These are phyloP conservation scores for Vaccinium corymbosum DNA, from an alignment of 148 eudicot genomes.

Conservation along the genomic window DNA sequence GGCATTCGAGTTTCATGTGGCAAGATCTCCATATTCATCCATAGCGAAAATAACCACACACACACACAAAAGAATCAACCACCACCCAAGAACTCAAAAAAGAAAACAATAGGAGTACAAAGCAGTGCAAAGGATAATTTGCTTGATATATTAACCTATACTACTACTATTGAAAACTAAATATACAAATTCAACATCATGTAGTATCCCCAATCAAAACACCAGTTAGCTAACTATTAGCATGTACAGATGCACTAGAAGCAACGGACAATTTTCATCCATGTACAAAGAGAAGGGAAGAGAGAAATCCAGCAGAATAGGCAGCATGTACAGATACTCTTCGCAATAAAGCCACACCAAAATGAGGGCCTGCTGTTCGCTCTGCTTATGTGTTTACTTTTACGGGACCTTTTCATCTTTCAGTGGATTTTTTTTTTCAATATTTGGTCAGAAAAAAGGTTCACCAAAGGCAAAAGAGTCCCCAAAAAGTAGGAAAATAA, in stretches of 20 bases:
- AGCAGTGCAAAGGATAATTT: background rate
- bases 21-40: background rate
- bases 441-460: background rate
- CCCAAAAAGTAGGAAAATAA: background rate
- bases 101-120: background rate
- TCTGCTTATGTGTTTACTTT: background rate
- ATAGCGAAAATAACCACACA: background rate
- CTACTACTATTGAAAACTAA: background rate
- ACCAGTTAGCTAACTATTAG: slow-evolving; percentile 10
- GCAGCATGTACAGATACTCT: background rate
- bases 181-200: background rate
- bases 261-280: background rate
- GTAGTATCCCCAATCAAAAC: background rate
- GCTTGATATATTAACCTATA: background rate
- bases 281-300: slow-evolving; percentile 4
- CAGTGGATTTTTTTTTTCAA: background rate
- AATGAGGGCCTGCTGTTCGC: background rate
- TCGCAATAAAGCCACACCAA: background rate
- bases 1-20: background rate
- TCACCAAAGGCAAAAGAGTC: background rate
- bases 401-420: background rate
- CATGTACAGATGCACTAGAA: background rate
- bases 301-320: slow-evolving; percentile 1
- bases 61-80: background rate
- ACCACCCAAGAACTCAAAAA: background rate